These are phyloP conservation scores for Podospora appendiculata DNA, from an alignment of 495 filamentous ascomycete genomes.

Conservation along the genomic window DNA sequence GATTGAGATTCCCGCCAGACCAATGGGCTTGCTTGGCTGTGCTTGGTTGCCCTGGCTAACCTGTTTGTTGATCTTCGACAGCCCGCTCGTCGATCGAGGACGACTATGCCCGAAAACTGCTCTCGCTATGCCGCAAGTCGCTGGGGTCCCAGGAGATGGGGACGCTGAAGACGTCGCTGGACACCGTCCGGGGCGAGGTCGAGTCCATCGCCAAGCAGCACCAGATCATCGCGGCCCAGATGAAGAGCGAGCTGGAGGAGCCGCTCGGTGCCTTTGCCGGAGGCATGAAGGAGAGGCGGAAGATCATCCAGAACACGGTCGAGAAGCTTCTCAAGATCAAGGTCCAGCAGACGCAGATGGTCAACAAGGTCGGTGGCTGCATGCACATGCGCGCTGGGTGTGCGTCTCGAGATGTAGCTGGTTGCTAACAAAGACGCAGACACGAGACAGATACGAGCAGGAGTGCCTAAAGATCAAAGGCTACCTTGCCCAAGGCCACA, in stretches of 20 bases:
- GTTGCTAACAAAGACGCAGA: conserved; percentile 48
- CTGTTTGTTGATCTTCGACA: conserved; percentile 23
- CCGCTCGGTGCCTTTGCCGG: conserved; percentile 86
- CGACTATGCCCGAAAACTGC: conserved; percentile 89
- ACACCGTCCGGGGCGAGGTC: conserved; percentile 82
- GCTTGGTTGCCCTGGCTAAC: background rate
- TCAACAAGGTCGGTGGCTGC: conserved; percentile 75
- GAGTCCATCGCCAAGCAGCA: conserved; percentile 93
- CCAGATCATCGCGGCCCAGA: conserved; percentile 79
- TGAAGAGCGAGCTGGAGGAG: conserved; percentile 97
- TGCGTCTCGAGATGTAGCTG: too few relatives aligned
- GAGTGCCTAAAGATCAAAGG: conserved; percentile 98
- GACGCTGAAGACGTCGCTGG: conserved; percentile 73
- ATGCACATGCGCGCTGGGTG: too few relatives aligned
- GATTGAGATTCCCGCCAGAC: too few relatives aligned
- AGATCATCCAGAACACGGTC: conserved; percentile 87
- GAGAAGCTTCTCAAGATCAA: conserved; percentile 93
- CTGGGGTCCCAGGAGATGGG: conserved; percentile 86
- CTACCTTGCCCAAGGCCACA: conserved; percentile 96
- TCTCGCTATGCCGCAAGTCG: conserved; percentile 78
- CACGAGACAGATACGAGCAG: conserved; percentile 90
- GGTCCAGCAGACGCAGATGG: conserved; percentile 77
- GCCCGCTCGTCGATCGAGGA: conserved; percentile 93
- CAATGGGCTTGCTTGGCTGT: too few relatives aligned
- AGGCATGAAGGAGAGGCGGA: conserved; percentile 87